These are phyloP conservation scores for Apodospora peruviana DNA, from an alignment of 495 filamentous ascomycete species.

Conservation along the genomic window DNA sequence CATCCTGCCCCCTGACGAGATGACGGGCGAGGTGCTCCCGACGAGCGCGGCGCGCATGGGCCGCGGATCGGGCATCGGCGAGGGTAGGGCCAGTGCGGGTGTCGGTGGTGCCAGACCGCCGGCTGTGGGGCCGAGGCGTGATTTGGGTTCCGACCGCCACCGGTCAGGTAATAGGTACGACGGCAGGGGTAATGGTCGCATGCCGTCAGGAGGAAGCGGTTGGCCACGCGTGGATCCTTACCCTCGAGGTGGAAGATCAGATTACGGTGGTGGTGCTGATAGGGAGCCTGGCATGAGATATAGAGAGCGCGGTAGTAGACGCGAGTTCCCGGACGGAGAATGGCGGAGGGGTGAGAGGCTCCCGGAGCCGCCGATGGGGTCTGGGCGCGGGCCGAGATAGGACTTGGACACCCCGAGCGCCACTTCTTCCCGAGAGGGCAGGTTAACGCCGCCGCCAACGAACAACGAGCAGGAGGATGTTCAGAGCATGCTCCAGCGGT, in stretches of 20 bases:
- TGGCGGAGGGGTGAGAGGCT: slow-evolving; percentile 56
- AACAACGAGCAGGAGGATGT: too few species aligned
- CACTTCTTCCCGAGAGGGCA: too few species aligned
- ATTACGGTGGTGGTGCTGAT: background rate
- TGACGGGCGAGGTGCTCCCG: slow-evolving; percentile 67
- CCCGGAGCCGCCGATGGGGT: slow-evolving; percentile 36
- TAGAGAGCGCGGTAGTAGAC: slow-evolving; percentile 14
- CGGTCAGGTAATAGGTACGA: background rate
- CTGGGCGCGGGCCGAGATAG: slow-evolving; percentile 23
- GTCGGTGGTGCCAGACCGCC: background rate
- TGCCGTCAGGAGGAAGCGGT: too few species aligned
- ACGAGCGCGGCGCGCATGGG: slow-evolving; percentile 34
- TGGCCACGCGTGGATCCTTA: too few species aligned
- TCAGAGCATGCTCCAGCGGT: too few species aligned
- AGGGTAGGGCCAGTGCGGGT: background rate
- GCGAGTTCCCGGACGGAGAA: slow-evolving; percentile 47
- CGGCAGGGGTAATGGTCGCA: too few species aligned
- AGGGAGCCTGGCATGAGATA: slow-evolving; percentile 5
- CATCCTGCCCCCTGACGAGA: slow-evolving; percentile 63
- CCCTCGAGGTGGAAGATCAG: background rate
- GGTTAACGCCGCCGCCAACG: too few species aligned
- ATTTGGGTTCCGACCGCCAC: background rate
- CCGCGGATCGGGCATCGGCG: slow-evolving; percentile 28
- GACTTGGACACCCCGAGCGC: too few species aligned
- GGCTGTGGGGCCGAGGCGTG: background rate